Percentiles rank a stretch among this genome's conserved stretches.
These are phyloP conservation scores for Lathyrus aphaca DNA, from an alignment of 306 rosid genomes.

Conservation along the genomic window DNA sequence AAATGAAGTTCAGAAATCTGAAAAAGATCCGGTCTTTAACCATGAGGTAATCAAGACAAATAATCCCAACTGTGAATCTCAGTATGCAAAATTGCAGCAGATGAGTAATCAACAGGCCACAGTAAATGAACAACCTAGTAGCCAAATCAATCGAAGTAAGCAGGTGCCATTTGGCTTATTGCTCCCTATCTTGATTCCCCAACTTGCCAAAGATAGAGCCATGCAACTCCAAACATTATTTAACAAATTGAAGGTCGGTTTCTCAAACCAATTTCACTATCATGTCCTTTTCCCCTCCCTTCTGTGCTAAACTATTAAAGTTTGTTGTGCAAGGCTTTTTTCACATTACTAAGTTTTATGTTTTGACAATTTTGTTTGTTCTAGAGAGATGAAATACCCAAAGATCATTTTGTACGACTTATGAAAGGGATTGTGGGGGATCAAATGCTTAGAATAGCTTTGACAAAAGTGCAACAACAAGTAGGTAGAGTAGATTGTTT, in stretches of 20 bases:
- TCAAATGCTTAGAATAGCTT: slow-evolving; percentile 85
- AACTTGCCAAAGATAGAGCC: slow-evolving; percentile 82
- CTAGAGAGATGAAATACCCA: slow-evolving; percentile 79
- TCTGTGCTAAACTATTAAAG: background rate
- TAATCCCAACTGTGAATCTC: slow-evolving; percentile 63
- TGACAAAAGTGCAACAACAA: slow-evolving; percentile 68
- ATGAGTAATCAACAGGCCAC: slow-evolving; percentile 92
- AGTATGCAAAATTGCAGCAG: slow-evolving; percentile 83
- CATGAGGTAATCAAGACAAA: slow-evolving; percentile 56
- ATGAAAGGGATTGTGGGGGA: slow-evolving; percentile 85
- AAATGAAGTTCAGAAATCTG: slow-evolving; percentile 50
- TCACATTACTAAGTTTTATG: slow-evolving; percentile 39
- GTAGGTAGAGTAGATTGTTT: slow-evolving; percentile 43
- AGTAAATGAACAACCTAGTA: slow-evolving; percentile 61
- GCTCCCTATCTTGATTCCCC: slow-evolving; percentile 78
- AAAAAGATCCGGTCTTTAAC: slow-evolving; percentile 48
- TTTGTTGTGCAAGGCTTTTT: slow-evolving; percentile 15
- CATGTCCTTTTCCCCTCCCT: background rate
- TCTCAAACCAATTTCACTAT: slow-evolving; percentile 33
- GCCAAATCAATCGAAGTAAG: slow-evolving; percentile 55
- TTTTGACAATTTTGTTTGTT: slow-evolving; percentile 39
- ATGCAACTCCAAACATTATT: slow-evolving; percentile 82
- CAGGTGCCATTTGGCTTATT: slow-evolving; percentile 83
- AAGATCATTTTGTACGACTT: slow-evolving; percentile 77
- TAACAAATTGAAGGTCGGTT: slow-evolving; percentile 67